Evolutionary conservation across 1,284 basidiomycete species (phyloP), one percentile per base, ranked within the genome.

Genomic region (Pascua sp.): DNA sequence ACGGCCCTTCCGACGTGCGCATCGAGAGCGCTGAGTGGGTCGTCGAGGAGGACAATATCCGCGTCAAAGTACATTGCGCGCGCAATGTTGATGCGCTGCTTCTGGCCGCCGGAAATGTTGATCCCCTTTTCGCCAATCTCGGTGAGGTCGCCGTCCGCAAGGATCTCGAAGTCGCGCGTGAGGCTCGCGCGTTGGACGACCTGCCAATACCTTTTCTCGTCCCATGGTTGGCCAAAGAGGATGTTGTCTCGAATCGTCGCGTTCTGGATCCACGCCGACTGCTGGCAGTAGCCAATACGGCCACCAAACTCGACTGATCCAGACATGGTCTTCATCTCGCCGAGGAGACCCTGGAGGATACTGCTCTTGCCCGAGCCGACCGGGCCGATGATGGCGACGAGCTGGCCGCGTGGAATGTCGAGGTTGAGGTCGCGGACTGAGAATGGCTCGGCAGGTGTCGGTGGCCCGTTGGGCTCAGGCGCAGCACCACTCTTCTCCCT

Each of bases 41-140:
- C 64, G 49, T 65, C 64, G 38, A 69, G 60, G 8, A 67, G 57
- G 60, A 66, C 65, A 13, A 70, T 65, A 18, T 64, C 88, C 84
- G 8, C 84, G 81, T 2, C 81, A 68, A 80, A 85, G 86, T 90
- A 91, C 2, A 86, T 86, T 0, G 87, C 87, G 8, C 89, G 81
- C 4, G 89, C 89, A 11, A 92, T 76, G 8, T 85, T 88, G 1
- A 91, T 83, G 24, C 90, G 85, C 49, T 89, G 89, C 81, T 88
- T 64, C 56, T 72, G 72, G 12, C 72, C 72, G 4, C 72, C 72
- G 2, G 70, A 70, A 2, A 74, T 53, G n/a, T 66, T 74, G 53
- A 70, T 67, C 11, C 70, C 72, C 32, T 86, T 86, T 74, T 91
- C 89, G 41, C 89, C 89, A 48, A 91, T 88, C 52, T 4, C 87